phyloP scores from a whole-genome alignment of 1,284 basidiomycete species.

The Tetrapyrgos nigripes region DNA sequence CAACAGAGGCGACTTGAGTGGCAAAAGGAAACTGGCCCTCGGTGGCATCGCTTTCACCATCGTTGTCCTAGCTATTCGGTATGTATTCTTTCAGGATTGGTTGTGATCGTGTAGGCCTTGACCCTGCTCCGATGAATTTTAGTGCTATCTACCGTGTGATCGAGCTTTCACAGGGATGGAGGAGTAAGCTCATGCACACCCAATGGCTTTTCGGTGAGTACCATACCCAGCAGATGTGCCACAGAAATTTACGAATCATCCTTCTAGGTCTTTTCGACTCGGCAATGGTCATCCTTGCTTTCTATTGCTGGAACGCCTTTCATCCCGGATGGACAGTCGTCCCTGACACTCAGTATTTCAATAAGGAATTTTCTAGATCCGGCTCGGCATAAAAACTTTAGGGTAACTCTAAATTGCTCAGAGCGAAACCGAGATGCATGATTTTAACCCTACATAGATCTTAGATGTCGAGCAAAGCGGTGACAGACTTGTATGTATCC shows the following conservation, averaged over 20 bases:
- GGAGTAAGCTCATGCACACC: conserved; percentile 5
- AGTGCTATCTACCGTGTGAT: conserved; percentile 13
- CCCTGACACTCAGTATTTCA: not conserved
- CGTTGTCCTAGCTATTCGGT: conserved; percentile 11
- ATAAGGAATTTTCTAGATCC: not conserved
- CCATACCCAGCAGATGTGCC: not conserved
- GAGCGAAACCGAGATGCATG: too few species aligned
- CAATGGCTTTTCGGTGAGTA: conserved; percentile 15
- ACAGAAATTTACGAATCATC: not conserved
- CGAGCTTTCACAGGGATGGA: conserved; percentile 14
- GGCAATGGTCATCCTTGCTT: conserved; percentile 6
- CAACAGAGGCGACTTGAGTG: not conserved
- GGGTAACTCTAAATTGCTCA: too few species aligned
- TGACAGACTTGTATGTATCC: too few species aligned
- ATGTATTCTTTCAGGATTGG: not conserved
- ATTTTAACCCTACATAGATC: too few species aligned
- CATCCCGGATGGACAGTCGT: conserved; percentile 9
- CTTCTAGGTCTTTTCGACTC: conserved; percentile 12
- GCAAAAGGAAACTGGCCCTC: conserved; percentile 3
- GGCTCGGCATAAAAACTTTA: not conserved
- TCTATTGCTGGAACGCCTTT: conserved; percentile 14
- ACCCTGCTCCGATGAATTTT: not conserved
- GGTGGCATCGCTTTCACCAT: conserved; percentile 5
- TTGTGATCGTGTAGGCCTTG: not conserved
- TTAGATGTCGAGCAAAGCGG: too few species aligned